These are phyloP conservation scores for Backusella mclennaniae DNA, from an alignment of 192 early-diverging fungal species.

Conservation along the genomic window DNA sequence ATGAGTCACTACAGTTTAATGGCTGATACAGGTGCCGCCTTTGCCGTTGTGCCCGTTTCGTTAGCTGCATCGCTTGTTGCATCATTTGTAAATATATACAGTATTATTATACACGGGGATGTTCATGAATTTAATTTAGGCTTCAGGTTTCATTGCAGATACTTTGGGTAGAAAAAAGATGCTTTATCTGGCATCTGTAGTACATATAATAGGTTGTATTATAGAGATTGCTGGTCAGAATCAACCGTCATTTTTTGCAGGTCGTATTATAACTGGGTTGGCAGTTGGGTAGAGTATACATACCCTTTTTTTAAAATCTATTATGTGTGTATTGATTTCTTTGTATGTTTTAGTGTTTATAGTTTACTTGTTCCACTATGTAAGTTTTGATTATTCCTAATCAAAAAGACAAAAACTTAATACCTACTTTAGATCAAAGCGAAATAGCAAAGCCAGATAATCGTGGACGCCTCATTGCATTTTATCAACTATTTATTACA, in stretches of 20 bases:
- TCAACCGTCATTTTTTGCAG: conserved; percentile 44
- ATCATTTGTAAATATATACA: not conserved
- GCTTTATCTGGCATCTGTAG: conserved; percentile 41
- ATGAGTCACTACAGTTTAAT: not conserved
- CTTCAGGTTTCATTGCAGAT: conserved; percentile 59
- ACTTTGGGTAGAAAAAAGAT: conserved; percentile 43
- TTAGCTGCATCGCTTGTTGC: not conserved
- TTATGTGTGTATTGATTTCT: too few species aligned
- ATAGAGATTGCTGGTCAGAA: conserved; percentile 43
- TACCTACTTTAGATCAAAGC: conserved; percentile 15
- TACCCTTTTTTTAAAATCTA: conserved; percentile 12
- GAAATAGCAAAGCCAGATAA: conserved; percentile 44
- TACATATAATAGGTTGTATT: conserved; percentile 50
- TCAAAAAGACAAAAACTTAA: not conserved
- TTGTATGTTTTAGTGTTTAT: not conserved
- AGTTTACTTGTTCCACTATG: conserved; percentile 56
- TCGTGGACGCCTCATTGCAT: conserved; percentile 77
- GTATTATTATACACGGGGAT: conserved; percentile 36
- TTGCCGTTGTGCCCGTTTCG: conserved; percentile 1
- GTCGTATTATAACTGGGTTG: conserved; percentile 48
- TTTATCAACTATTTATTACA: conserved; percentile 90
- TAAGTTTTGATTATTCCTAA: conserved; percentile 6
- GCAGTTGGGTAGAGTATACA: conserved; percentile 38
- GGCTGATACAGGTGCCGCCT: not conserved
- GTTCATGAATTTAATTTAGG: conserved; percentile 42